Base-by-base conservation (phyloP, 2,329 filamentous ascomycete genomes). In the Trichoderma sp. region DNA sequence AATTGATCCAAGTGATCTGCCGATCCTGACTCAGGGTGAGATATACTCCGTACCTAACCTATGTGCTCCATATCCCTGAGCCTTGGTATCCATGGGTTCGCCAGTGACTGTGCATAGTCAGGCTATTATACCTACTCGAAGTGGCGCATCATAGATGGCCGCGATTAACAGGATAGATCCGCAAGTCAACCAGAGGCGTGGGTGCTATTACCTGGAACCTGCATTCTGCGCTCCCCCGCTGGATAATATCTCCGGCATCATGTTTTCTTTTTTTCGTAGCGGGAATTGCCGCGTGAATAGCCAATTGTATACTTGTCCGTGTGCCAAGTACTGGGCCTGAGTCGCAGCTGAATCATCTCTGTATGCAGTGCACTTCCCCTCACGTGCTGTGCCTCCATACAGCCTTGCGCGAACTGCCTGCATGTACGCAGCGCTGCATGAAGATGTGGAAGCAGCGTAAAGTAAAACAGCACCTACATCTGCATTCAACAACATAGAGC, bases 21-120 rank as follows among this genome's bases (percentile, higher is more conserved):
- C 51, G 61, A 65, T 56, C 61, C 61, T 37, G 26, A 65, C 51
- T 46, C 49, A 26, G 34, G 34, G 51, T 56, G 34, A 65, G 34
- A 56, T 65, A 46, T 65, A 30, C 51, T 65, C 52, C 61, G 61
- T 65, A n/a, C n/a, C n/a, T n/a, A n/a, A n/a, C n/a, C n/a, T n/a
- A 55, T 32, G 52, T 55, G 49, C 49, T 54, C 59, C 59, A 61
- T 60, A 30, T 28, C 59, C 26, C 43, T 21, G 30, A 26, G 18
- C 7, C 59, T 43, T 61, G 59, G 34, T 34, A 32, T 24, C 21
- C 39, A 54, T 64, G 49, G 46, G 49, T 30, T 64, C 16, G 60
- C 49, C 28, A 51, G 59, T 26, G 8, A 5, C 46, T 24, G 11
- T 43, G 39, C 39, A n/a, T 18, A n/a, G 39, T 43, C 39, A 43